Conservation (phyloP, 768 basidiomycete species). For the Tylopilus sp. region DNA sequence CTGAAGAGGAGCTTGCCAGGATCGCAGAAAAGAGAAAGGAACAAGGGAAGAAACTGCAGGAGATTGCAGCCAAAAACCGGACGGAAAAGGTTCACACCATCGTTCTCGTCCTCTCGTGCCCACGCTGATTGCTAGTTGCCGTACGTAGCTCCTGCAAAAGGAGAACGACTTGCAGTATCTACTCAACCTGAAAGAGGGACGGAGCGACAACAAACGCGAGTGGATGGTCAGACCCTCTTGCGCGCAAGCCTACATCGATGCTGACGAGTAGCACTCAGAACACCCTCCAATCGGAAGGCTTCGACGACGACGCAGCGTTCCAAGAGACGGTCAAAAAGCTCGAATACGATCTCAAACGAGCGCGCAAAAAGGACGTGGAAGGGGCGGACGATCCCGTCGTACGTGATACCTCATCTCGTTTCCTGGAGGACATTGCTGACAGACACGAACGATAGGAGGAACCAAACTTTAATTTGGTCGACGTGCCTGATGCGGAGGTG, state of each 20-base stretch:
- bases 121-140: not conserved
- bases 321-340: slow-evolving; percentile 85
- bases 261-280: slow-evolving; percentile 36
- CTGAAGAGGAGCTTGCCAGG: slow-evolving; percentile 82
- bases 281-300: slow-evolving; percentile 63
- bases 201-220: slow-evolving; percentile 61
- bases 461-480: slow-evolving; percentile 85
- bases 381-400: slow-evolving; percentile 63
- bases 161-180: slow-evolving; percentile 71
- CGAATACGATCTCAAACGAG: slow-evolving; percentile 70
- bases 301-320: slow-evolving; percentile 73
- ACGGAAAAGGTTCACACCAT: slow-evolving; percentile 67
- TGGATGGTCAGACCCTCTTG: slow-evolving; percentile 57
- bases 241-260: no score
- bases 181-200: slow-evolving; percentile 58
- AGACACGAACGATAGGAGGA: slow-evolving; percentile 58
- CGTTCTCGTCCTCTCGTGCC: not conserved
- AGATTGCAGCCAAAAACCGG: slow-evolving; percentile 81
- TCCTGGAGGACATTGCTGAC: slow-evolving; percentile 1
- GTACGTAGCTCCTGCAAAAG: slow-evolving; percentile 65
- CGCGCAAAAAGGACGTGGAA: slow-evolving; percentile 76
- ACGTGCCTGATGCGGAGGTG: slow-evolving; percentile 86
- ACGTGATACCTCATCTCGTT: slow-evolving; percentile 7
- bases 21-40: slow-evolving; percentile 79
- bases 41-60: slow-evolving; percentile 85